Evolutionary conservation across 495 filamentous ascomycete species (phyloP), one percentile per base, ranked within the genome.

Genomic region (Talaromyces nanjingensis): DNA sequence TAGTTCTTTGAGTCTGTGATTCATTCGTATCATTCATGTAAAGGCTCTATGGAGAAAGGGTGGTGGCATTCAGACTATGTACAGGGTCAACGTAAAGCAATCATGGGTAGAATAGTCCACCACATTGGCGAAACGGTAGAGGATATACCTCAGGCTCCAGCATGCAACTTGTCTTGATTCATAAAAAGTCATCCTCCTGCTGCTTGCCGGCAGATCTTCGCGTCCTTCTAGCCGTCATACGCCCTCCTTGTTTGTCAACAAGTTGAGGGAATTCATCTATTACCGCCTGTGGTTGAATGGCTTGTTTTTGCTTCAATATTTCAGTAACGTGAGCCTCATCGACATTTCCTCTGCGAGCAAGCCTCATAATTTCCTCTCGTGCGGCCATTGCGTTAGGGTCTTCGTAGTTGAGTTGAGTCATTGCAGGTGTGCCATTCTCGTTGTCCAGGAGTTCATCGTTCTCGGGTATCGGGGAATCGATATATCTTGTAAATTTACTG

Each of bases 341-440:
- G 3, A 54, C 60, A 14, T 62, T 62, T 52, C 60, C 60, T 62
- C 78, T 79, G 6, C 78, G 77, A 5, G 81, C 80, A 61, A 77
- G 65, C 2, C 70, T 67, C 24, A 78, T 72, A 20, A 84, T 77
- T 60, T 79, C 73, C 39, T 79, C 75, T 47, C 81, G 72, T 77
- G 81, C 81, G 18, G 79, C 78, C 14, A 74, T 70, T 7, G 78
- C 81, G 34, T 83, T 80, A 6, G 78, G 72, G 64, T 84, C 81
- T 64, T 84, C 80, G 61, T 83, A 84, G 59, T 78, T 77, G n/a
- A 84, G 64, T 67, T 84, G 81, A 45, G 81, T 84, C 80, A 83
- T 78, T 12, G 72, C 49, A 45, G 74, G 78, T 14, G 70, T 67
- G 47, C 76, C 69, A 16, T 74, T 71, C 59, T 77, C 73, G 22